Conservation (phyloP, 352 stramenopile genomes). For the Pythium coloratum region DNA sequence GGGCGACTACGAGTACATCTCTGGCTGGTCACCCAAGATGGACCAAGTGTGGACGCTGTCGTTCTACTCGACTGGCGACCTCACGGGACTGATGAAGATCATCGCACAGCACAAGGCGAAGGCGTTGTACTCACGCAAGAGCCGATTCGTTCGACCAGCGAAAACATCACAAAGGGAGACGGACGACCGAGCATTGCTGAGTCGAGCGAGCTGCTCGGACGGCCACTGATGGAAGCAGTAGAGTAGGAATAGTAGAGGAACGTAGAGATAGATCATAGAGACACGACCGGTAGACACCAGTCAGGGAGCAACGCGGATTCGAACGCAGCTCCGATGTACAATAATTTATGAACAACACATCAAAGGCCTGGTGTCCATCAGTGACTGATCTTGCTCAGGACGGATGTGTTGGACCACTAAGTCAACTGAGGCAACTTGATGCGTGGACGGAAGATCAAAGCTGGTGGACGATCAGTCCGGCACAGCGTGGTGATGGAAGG, state of each 20-base stretch:
- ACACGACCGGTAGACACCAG: too few relatives aligned
- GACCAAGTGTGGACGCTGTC: conserved; percentile 27
- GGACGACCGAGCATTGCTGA: neutral
- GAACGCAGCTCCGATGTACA: too few relatives aligned
- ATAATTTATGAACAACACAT: too few relatives aligned
- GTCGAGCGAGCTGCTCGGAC: conserved; percentile 7
- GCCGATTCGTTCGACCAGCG: conserved; percentile 26
- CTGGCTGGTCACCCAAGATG: conserved; percentile 20
- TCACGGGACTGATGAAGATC: conserved; percentile 29
- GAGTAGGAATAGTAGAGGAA: neutral
- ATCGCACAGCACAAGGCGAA: conserved; percentile 19
- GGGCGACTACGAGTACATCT: conserved; percentile 24
- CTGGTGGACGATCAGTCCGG: too few relatives aligned
- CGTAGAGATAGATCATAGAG: too few relatives aligned
- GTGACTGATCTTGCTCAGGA: too few relatives aligned
- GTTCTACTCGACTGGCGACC: conserved; percentile 38
- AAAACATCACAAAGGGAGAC: neutral
- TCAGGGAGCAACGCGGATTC: too few relatives aligned
- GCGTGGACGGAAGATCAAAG: too few relatives aligned
- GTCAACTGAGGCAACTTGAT: too few relatives aligned
- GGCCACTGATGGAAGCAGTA: neutral
- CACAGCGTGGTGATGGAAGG: too few relatives aligned
- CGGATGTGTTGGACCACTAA: too few relatives aligned
- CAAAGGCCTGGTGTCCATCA: too few relatives aligned
- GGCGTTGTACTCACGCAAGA: conserved; percentile 27